Evolutionary conservation across 2,329 filamentous ascomycete genomes (phyloP), one percentile per base, ranked within the genome.

Genomic region (Penicillium palitans): DNA sequence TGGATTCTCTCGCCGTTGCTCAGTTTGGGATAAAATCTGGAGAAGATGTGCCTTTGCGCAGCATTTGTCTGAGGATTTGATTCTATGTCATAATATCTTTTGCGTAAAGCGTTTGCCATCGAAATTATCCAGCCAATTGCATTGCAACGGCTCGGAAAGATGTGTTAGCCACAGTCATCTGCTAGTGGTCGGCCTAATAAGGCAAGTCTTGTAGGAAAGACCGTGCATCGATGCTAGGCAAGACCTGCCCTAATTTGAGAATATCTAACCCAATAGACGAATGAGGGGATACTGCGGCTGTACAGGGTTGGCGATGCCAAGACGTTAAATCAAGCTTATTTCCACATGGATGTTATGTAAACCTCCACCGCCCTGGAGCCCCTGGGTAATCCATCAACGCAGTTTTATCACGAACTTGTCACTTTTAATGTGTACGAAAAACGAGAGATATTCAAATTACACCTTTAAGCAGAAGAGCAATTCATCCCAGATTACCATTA

Each of bases 321-420:
- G 52, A 7, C 61, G 55, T 54, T 17, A 44, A 54, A 51, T 51
- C 54, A 63, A 62, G 56, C 61, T 65, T 64, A 63, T 59, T 57
- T 60, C 39, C 39, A 42, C 50, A 31, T 55, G 53, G 53, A 35
- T n/a, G 13, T 55, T 52, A 63, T 46, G 47, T 62, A 54, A 58
- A 41, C 25, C 7, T 15, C 31, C 27, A 21, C 8, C 13, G 13
- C 12, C 17, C 15, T 13, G n/a, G 45, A 13, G 31, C 6, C 17
- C 50, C 4, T 17, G 3, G 2, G 15, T 8, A 13, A 13, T 9
- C 42, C 12, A 31, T 29, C 2, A 15, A 47, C 1, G 17, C 1
- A n/a, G n/a, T 21, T 47, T 6, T 25, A 48, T 48, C 15, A 12
- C 3, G 2, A 17, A 25, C 2, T 25, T 6, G 0, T 6, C 1